These are phyloP conservation scores for Trametes cingulata DNA, from an alignment of 768 basidiomycete species.

Conservation along the genomic window DNA sequence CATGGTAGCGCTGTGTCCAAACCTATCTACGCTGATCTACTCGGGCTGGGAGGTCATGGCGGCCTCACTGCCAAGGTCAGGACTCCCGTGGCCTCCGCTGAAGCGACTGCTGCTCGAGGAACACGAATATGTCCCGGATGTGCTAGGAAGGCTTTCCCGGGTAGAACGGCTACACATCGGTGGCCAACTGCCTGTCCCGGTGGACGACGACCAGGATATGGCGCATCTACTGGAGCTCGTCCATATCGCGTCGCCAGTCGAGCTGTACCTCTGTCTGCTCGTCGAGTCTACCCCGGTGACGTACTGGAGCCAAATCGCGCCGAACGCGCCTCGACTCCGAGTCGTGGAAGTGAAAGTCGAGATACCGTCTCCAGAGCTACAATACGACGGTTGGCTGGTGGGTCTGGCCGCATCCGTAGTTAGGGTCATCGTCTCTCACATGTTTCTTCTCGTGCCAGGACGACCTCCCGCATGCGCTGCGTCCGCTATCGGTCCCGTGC, in stretches of 20 bases:
- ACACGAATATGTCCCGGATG: background rate
- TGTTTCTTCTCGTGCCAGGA: background rate
- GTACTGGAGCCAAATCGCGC: background rate
- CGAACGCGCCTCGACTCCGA: background rate
- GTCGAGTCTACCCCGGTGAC: background rate
- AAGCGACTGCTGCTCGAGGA: background rate
- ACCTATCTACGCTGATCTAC: background rate
- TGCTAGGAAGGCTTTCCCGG: background rate
- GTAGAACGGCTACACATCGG: constrained; percentile 7
- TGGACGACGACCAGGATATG: background rate
- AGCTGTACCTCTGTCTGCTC: background rate
- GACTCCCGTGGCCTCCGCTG: background rate
- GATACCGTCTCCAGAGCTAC: background rate
- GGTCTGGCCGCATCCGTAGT: background rate
- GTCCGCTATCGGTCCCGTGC: background rate
- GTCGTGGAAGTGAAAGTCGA: background rate
- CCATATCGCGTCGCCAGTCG: background rate
- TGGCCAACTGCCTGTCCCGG: background rate
- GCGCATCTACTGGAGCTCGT: background rate
- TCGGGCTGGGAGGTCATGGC: background rate
- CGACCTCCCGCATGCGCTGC: background rate
- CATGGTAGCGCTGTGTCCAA: constrained; percentile 1
- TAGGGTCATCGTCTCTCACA: no score
- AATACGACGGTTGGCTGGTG: background rate
- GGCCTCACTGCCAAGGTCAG: no score